These are phyloP conservation scores for Leishmania amazonensis DNA, from an alignment of 208 protist species.

Conservation along the genomic window DNA sequence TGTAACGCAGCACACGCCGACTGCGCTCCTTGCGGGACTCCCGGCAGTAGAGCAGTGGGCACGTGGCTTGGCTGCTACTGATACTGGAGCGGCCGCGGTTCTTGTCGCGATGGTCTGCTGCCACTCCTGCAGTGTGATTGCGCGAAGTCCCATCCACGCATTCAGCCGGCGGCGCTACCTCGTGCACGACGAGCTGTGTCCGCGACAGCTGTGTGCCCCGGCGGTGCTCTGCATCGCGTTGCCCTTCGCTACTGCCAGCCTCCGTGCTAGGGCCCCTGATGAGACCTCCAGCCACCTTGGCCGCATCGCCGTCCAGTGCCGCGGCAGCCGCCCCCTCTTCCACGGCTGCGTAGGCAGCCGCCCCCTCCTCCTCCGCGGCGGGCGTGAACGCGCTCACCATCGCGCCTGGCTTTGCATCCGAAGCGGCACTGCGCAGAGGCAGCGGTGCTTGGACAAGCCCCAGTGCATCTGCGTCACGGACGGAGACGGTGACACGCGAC, in stretches of 20 bases:
- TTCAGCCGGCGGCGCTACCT: background rate
- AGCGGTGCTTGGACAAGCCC: slow-evolving; percentile 2
- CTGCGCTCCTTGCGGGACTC: slow-evolving; percentile 46
- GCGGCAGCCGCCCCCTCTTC: background rate
- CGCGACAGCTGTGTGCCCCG: background rate
- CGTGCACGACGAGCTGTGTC: background rate
- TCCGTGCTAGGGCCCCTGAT: background rate
- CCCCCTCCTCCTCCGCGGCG: background rate
- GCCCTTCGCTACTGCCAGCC: background rate
- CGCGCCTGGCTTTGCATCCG: background rate
- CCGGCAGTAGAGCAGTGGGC: slow-evolving; percentile 25
- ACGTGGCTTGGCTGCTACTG: slow-evolving; percentile 25
- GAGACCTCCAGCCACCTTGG: background rate
- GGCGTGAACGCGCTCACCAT: background rate
- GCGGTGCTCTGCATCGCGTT: background rate
- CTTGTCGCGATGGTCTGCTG: background rate
- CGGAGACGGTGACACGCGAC: background rate
- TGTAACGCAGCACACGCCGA: slow-evolving; percentile 46
- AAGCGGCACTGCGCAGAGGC: background rate
- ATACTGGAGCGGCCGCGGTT: background rate
- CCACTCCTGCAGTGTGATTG: background rate
- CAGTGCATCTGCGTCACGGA: background rate
- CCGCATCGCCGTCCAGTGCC: background rate
- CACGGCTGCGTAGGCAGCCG: background rate
- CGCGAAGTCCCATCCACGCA: background rate